phyloP scores from a whole-genome alignment of 202 grass and related monocot species.

The Elaeis oleifera region DNA sequence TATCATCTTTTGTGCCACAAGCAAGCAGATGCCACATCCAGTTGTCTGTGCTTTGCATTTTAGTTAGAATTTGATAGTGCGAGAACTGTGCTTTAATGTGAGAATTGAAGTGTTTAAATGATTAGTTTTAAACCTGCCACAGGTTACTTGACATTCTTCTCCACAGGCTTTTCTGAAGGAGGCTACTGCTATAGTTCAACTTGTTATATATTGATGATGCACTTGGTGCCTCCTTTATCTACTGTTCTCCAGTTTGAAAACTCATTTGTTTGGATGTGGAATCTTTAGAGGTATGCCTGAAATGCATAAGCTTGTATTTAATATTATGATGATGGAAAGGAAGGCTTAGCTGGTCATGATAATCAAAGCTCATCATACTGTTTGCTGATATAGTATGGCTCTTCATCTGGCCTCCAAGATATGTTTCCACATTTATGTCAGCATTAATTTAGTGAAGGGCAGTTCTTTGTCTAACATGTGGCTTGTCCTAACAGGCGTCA shows the following conservation, averaged over 20 bases:
- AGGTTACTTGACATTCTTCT: constrained; percentile 99
- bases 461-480: constrained; percentile 41
- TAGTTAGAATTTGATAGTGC: constrained; percentile 16
- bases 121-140: constrained; percentile 69
- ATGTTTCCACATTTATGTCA: too few relatives aligned
- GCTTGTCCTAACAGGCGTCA: constrained; percentile 50
- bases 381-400: constrained; percentile 28
- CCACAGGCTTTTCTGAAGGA: constrained; percentile 95
- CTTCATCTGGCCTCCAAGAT: constrained; percentile 27
- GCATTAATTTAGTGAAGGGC: too few relatives aligned
- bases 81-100: constrained; percentile 32
- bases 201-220: constrained; percentile 99
- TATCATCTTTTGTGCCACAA: too few relatives aligned
- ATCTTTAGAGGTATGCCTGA: constrained; percentile 97
- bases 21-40: too few relatives aligned
- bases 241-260: constrained; percentile 98
- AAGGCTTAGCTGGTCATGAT: constrained; percentile 47
- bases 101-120: constrained; percentile 58
- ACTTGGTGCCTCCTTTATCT: constrained; percentile 99
- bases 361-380: constrained; percentile 34
- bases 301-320: constrained; percentile 79
- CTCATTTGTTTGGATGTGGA: constrained; percentile 95
- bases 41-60: not conserved
- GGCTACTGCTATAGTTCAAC: constrained; percentile 96
- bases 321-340: constrained; percentile 26